Evolutionary conservation across 352 stramenopile genomes (phyloP).

Genomic region (Globisporangium paroecandrum): DNA sequence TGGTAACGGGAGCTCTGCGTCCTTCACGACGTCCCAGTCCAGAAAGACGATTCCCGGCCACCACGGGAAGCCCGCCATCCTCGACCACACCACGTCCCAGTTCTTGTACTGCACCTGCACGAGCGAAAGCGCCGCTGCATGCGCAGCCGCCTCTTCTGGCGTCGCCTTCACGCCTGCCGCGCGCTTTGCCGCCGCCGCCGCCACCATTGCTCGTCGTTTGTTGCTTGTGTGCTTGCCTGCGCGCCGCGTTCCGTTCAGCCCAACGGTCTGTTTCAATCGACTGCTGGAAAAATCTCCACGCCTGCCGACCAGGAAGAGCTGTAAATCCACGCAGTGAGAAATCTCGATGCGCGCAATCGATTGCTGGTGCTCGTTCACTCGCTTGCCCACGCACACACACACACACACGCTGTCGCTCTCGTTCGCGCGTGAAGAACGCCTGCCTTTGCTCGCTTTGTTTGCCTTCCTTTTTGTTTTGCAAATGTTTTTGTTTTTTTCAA

Average conservation of each 20-base stretch:
- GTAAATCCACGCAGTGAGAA: not conserved
- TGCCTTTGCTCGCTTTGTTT: not conserved
- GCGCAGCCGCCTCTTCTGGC: conserved; percentile 9
- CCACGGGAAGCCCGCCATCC: conserved; percentile 66
- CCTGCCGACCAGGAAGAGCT: not conserved
- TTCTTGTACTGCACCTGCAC: conserved; percentile 61
- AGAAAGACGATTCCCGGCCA: conserved; percentile 79
- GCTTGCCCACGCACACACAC: not conserved
- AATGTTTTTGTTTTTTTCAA: no score
- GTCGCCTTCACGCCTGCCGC: conserved; percentile 26
- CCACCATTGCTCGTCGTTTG: conserved; percentile 25
- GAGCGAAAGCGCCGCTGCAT: conserved; percentile 26
- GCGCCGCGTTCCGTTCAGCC: not conserved
- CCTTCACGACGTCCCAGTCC: conserved; percentile 48
- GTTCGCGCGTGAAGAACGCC: not conserved
- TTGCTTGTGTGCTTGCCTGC: not conserved
- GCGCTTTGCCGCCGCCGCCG: conserved; percentile 11
- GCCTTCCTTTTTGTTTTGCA: not conserved
- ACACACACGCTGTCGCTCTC: not conserved
- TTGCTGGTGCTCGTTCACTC: not conserved
- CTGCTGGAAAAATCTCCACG: no score
- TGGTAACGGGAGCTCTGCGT: conserved; percentile 36
- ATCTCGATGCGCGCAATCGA: not conserved
- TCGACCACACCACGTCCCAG: conserved; percentile 78
- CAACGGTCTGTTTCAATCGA: not conserved